Evolutionary conservation across 192 early-diverging fungal genomes (phyloP).

Genomic region (Spizellomyces punctatus): DNA sequence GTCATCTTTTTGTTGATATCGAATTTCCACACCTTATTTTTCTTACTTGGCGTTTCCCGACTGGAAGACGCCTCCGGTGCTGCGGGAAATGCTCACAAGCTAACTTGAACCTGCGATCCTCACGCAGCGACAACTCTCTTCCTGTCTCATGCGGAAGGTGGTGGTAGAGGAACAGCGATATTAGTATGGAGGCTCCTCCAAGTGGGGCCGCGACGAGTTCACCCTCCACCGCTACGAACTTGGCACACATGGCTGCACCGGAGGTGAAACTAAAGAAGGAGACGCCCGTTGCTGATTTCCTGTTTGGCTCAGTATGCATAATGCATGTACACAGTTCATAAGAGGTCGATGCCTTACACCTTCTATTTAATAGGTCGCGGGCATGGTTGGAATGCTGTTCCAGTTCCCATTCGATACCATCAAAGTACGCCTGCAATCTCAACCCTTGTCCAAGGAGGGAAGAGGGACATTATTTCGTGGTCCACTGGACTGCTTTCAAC

Average conservation of each 20-base stretch:
- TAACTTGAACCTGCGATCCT: no score
- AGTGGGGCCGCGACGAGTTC: no score
- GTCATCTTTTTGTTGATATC: no score
- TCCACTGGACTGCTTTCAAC: conserved; percentile 76
- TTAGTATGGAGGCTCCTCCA: no score
- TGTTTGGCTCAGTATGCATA: conserved; percentile 47
- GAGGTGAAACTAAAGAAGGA: conserved; percentile 30
- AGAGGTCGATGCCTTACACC: background rate
- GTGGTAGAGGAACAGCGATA: no score
- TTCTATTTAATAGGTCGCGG: conserved; percentile 68
- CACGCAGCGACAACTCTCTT: no score
- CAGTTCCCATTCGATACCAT: conserved; percentile 97
- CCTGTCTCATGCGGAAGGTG: no score
- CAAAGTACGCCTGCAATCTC: conserved; percentile 85
- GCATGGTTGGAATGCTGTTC: conserved; percentile 86
- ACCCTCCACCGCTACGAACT: no score
- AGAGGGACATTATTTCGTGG: conserved; percentile 62
- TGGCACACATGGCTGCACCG: background rate
- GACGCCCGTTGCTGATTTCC: conserved; percentile 33
- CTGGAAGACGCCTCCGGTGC: no score
- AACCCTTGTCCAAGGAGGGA: conserved; percentile 53
- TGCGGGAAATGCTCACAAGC: no score
- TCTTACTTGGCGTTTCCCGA: no score
- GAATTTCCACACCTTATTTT: no score
- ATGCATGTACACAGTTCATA: background rate